Percentiles rank a stretch among this genome's conserved stretches.
Conservation (phyloP, 345 rosid species). For the Barbarea vulgaris region DNA sequence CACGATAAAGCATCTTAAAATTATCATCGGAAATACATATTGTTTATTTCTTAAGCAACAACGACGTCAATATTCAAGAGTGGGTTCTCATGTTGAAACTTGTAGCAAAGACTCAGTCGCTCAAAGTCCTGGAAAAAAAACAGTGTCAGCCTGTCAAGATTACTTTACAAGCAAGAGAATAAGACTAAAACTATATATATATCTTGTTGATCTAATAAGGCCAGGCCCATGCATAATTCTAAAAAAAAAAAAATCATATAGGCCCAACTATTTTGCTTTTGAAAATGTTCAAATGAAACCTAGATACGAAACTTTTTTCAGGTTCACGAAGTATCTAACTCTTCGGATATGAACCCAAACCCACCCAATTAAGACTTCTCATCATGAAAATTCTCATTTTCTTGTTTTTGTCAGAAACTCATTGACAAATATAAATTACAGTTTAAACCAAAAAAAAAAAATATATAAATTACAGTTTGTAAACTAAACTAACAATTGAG, state of each 20-base stretch:
- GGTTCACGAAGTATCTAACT: background rate
- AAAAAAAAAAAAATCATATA: background rate
- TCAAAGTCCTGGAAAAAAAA: background rate
- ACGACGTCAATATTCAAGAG: no score
- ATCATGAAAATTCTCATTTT: background rate
- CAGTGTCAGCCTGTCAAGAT: no score
- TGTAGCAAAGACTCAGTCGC: background rate
- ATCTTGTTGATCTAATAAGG: background rate
- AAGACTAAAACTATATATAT: background rate
- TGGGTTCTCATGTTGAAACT: background rate
- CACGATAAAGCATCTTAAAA: background rate
- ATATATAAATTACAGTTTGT: no score
- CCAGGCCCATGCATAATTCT: background rate
- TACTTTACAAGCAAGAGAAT: no score
- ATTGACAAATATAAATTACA: background rate
- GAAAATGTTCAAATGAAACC: background rate
- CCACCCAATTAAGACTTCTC: background rate
- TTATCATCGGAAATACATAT: background rate
- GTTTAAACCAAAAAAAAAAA: no score
- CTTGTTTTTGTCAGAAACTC: background rate
- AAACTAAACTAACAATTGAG: no score
- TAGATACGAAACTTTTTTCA: background rate
- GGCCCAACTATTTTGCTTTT: background rate
- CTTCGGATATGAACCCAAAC: background rate
- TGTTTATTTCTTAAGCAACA: background rate